phyloP scores from a whole-genome alignment of 352 stramenopile genomes.

The Pythium rishiriense region DNA sequence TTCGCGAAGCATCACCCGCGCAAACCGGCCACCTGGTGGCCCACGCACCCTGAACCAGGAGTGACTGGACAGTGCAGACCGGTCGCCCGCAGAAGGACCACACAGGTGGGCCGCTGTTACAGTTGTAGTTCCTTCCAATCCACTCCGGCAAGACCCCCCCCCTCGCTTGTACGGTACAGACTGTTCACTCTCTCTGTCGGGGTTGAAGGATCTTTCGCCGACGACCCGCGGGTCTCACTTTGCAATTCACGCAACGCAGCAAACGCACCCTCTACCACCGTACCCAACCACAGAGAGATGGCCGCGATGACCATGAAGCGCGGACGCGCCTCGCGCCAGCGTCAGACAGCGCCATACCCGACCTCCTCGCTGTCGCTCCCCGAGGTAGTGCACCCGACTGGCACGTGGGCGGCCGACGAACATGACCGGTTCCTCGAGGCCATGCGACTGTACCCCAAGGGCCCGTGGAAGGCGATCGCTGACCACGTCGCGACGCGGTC shows the following conservation, averaged over 20 bases:
- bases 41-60: background rate
- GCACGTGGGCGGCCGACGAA: slow-evolving; percentile 67
- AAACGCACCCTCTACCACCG: background rate
- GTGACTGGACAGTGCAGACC: background rate
- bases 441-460: slow-evolving; percentile 68
- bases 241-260: slow-evolving; percentile 14
- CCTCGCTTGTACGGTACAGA: no score
- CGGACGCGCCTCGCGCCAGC: slow-evolving; percentile 8
- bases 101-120: no score
- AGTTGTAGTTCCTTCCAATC: no score
- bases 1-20: background rate
- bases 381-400: slow-evolving; percentile 28
- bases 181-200: background rate
- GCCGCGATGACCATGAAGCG: slow-evolving; percentile 24
- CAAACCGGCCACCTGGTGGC: background rate
- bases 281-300: background rate
- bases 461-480: slow-evolving; percentile 72
- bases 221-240: slow-evolving; percentile 9
- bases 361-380: slow-evolving; percentile 4
- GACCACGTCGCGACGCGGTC: slow-evolving; percentile 71
- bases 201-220: slow-evolving; percentile 3
- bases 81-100: slow-evolving; percentile 11
- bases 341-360: slow-evolving; percentile 6
- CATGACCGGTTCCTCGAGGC: slow-evolving; percentile 72
- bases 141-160: no score